These are phyloP conservation scores for Metschnikowia arizonensis DNA, from an alignment of 805 yeast genomes.

Conservation along the genomic window DNA sequence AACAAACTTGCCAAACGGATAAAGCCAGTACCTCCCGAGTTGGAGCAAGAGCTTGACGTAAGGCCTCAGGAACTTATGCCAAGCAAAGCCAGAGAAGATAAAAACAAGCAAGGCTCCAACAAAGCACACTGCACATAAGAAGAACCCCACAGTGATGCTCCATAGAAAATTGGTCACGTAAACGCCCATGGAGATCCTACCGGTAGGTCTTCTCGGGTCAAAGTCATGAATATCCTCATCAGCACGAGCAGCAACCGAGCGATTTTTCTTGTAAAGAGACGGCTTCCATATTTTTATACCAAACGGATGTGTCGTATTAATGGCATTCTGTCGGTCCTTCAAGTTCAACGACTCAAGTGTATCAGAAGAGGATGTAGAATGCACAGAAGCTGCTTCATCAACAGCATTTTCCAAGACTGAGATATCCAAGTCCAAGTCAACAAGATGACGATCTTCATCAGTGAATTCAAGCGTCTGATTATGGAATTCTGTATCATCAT, in stretches of 20 bases:
- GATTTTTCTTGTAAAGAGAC: constrained; percentile 84
- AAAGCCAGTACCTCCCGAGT: constrained; percentile 66
- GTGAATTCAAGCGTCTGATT: constrained; percentile 8
- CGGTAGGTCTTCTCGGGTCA: constrained; percentile 40
- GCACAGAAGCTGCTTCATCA: constrained; percentile 24
- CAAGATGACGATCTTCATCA: constrained; percentile 1
- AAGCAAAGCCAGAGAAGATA: constrained; percentile 36
- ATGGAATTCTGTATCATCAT: constrained; percentile 7
- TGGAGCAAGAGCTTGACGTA: constrained; percentile 60
- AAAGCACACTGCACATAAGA: constrained; percentile 52
- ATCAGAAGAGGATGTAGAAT: constrained; percentile 32
- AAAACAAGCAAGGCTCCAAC: constrained; percentile 46
- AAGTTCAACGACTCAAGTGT: constrained; percentile 82
- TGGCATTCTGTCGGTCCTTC: constrained; percentile 92
- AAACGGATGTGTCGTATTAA: constrained; percentile 94
- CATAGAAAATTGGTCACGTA: constrained; percentile 67
- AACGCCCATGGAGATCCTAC: constrained; percentile 58
- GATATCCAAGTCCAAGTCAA: constrained; percentile 14
- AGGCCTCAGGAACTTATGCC: constrained; percentile 48
- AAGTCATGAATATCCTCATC: constrained; percentile 90
- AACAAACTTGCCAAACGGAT: constrained; percentile 90
- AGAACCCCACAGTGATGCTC: constrained; percentile 68
- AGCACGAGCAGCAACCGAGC: constrained; percentile 89
- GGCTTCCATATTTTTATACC: constrained; percentile 99
- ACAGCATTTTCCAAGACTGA: constrained; percentile 12